Conservation (phyloP, 208 protist species). For the Endotrypanum monterogeii region DNA sequence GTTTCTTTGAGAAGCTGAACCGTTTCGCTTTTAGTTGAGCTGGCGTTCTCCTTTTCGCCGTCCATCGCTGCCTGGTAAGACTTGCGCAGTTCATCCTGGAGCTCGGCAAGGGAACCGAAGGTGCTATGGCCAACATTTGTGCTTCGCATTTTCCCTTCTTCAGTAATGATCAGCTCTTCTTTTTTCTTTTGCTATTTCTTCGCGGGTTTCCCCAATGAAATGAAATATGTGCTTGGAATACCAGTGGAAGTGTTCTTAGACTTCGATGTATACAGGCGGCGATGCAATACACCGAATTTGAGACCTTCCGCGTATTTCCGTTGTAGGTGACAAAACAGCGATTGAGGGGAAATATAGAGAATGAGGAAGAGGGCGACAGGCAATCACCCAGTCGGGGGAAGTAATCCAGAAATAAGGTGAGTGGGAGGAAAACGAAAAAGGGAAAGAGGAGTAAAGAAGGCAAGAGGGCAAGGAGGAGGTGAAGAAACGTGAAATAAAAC, state of each 20-base stretch:
- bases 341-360: too few relatives aligned
- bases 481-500: neutral
- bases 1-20: constrained; percentile 18
- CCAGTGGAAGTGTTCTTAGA: neutral
- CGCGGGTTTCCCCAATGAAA: too few relatives aligned
- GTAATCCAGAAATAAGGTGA: too few relatives aligned
- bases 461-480: neutral
- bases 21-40: neutral
- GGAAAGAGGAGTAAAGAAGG: neutral
- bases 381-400: too few relatives aligned
- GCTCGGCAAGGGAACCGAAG: constrained; percentile 14
- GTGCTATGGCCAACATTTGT: constrained; percentile 9
- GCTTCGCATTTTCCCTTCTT: constrained; percentile 9
- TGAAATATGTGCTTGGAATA: neutral
- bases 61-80: neutral
- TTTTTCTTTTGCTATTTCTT: neutral
- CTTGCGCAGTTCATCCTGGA: constrained; percentile 2
- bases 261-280: neutral
- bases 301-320: too few relatives aligned
- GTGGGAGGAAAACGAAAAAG: too few relatives aligned
- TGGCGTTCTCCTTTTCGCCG: neutral
- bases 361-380: too few relatives aligned
- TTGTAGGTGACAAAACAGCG: too few relatives aligned
- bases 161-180: neutral
- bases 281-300: neutral